Base-by-base conservation (phyloP, 2,329 filamentous ascomycete species). In the Teratosphaeria viscida region DNA sequence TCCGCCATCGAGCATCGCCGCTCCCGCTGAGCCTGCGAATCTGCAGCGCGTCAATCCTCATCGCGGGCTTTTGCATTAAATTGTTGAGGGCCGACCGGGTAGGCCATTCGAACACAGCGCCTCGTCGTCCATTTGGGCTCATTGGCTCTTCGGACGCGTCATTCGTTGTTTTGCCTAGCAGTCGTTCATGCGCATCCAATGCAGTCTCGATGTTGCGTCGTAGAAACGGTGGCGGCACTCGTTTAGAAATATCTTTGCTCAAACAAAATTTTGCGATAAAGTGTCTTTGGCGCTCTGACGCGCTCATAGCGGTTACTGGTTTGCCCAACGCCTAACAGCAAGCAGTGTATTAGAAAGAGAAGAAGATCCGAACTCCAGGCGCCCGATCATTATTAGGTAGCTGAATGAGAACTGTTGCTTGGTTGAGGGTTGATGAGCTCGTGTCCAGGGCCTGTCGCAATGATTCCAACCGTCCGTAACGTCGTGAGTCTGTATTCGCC, bases 151-250 rank as follows among this genome's bases (percentile, higher is more conserved):
- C 53, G 47, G 54, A 43, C 37, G 52, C 19, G 29, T 57, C 56
- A 35, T 29, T 61, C 16, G 58, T 53, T 27, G 16, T 52, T 34
- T 52, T 14, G 5, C 19, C 23, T 35, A 14, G 55, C 54, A 16
- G 39, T 55, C 54, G 54, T 52, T 70, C 63, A 63, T 72, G 68
- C 27, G 60, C 55, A 57, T 72, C 66, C 37, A 73, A 62, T 19
- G 63, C 62, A 23, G 59, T 54, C n/a, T 66, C 59, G 16, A 73
- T n/a, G 53, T 73, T 73, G 26, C 70, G 66, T 16, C 63, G 66
- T 14, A 73, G 59, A 55, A 71, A 72, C n/a, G 60, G 54, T 10
- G 54, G 54, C 19, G 61, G 61, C 32, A 52, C 54, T 27, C 62
- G 56, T 8, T 23, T 32, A 14, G 62, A 59, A 37, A 66, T 54